Evolutionary conservation across 2,329 filamentous ascomycete species (phyloP).

Genomic region (Endoconidiophora polonica): DNA sequence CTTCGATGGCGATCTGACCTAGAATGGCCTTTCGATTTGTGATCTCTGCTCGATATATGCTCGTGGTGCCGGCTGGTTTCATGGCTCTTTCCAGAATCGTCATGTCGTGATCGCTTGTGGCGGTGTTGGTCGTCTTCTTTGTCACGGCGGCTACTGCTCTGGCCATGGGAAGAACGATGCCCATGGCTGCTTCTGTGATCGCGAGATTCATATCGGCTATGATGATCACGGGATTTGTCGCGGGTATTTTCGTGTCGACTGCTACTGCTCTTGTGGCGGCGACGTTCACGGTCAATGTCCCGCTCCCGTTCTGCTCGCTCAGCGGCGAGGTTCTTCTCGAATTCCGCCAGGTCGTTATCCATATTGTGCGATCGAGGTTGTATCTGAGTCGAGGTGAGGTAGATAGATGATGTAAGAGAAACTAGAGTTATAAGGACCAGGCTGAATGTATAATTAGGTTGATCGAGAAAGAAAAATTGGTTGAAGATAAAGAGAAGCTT

Average conservation of each 20-base stretch:
- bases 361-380: conserved; percentile 19
- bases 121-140: conserved; percentile 21
- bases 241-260: conserved; percentile 17
- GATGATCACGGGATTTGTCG: conserved; percentile 15
- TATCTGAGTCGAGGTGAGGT: neutral
- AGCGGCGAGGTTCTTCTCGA: conserved; percentile 59
- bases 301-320: conserved; percentile 36
- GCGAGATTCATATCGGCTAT: conserved; percentile 16
- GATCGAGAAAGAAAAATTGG: too few species aligned
- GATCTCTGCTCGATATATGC: neutral
- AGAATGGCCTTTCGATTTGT: neutral
- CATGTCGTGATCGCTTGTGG: conserved; percentile 13
- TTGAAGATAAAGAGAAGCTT: too few species aligned
- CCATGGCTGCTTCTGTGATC: conserved; percentile 24
- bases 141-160: conserved; percentile 15
- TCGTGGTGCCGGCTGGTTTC: too few species aligned
- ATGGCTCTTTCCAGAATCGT: neutral
- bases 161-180: conserved; percentile 15
- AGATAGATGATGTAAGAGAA: neutral
- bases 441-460: neutral
- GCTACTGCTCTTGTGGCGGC: conserved; percentile 1
- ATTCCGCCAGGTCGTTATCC: conserved; percentile 48
- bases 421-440: neutral
- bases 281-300: conserved; percentile 18
- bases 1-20: neutral